Evolutionary conservation across 176 grass and related monocot species (phyloP).

Genomic region (Chrysopogon serrulatus): DNA sequence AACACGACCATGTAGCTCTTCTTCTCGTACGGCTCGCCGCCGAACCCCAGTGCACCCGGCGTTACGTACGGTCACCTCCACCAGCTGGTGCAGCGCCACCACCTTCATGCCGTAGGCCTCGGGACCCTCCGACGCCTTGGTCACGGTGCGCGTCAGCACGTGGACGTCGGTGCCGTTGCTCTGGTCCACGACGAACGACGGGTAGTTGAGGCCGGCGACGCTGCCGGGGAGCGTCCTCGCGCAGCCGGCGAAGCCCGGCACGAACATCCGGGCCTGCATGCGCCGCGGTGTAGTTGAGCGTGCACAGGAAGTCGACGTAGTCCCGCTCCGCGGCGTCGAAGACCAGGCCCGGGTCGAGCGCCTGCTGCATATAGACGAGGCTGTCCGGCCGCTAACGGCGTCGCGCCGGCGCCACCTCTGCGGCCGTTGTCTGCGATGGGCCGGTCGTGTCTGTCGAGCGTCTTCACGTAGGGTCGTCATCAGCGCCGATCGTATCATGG

Average conservation of each 20-base stretch:
- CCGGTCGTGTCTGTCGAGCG: constrained; percentile 8
- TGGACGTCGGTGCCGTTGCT: not conserved
- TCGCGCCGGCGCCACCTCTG: not conserved
- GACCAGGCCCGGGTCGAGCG: constrained; percentile 43
- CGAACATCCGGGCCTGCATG: constrained; percentile 29
- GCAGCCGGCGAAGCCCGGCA: not conserved
- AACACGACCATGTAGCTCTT: constrained; percentile 51
- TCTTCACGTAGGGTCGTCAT: constrained; percentile 30
- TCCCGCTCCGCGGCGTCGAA: constrained; percentile 40
- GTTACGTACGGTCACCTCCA: constrained; percentile 34
- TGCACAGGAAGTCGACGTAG: constrained; percentile 41
- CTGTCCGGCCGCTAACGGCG: constrained; percentile 18
- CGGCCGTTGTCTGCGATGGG: not conserved
- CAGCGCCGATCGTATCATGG: constrained; percentile 46
- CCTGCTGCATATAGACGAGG: constrained; percentile 21
- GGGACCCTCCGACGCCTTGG: constrained; percentile 24
- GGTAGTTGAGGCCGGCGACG: constrained; percentile 42
- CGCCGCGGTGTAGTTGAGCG: constrained; percentile 40
- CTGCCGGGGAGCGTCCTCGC: constrained; percentile 1
- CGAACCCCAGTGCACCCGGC: constrained; percentile 40
- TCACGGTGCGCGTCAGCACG: constrained; percentile 17
- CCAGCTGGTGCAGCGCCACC: constrained; percentile 17
- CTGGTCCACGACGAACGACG: constrained; percentile 39
- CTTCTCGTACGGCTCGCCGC: not conserved
- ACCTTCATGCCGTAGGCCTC: constrained; percentile 34